Evolutionary conservation across 768 basidiomycete species (phyloP).

Genomic region (Mrakia blollopis): DNA sequence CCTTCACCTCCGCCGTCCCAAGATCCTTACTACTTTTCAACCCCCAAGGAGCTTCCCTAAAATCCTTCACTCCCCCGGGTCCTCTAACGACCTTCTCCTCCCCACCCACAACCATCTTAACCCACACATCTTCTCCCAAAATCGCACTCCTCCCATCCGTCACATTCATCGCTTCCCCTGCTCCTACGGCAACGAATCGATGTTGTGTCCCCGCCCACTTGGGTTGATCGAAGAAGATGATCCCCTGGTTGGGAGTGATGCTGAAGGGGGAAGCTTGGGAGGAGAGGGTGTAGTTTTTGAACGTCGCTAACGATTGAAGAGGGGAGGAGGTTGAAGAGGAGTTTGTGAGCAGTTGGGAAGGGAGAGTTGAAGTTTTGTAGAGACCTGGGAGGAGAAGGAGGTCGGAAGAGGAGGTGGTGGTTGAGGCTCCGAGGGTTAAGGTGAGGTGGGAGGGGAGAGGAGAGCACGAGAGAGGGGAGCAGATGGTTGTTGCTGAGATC

Average conservation of each 20-base stretch:
- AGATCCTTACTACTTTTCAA: conserved; percentile 46
- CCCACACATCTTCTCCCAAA: conserved; percentile 66
- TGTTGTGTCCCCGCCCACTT: conserved; percentile 12
- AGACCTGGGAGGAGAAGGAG: conserved; percentile 25
- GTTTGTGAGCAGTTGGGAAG: conserved; percentile 51
- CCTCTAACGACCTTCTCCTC: conserved; percentile 70
- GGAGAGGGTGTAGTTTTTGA: conserved; percentile 31
- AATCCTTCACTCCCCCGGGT: conserved; percentile 71
- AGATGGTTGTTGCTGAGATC: background rate
- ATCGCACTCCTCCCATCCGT: conserved; percentile 61
- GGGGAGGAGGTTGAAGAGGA: conserved; percentile 61
- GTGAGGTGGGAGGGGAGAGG: background rate
- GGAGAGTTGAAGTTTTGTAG: conserved; percentile 4
- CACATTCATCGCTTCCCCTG: conserved; percentile 47
- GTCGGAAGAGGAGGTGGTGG: background rate
- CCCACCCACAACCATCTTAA: conserved; percentile 56
- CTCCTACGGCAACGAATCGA: conserved; percentile 23
- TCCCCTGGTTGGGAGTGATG: conserved; percentile 31
- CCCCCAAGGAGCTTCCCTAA: conserved; percentile 59
- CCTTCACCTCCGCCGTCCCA: conserved; percentile 52
- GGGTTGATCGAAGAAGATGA: conserved; percentile 15
- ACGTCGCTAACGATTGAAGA: conserved; percentile 46
- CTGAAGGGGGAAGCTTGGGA: conserved; percentile 31
- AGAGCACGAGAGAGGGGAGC: conserved; percentile 21
- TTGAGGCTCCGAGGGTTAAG: conserved; percentile 17